These are phyloP conservation scores for Gremmenia infestans DNA, from an alignment of 2,329 filamentous ascomycete genomes.

Conservation along the genomic window DNA sequence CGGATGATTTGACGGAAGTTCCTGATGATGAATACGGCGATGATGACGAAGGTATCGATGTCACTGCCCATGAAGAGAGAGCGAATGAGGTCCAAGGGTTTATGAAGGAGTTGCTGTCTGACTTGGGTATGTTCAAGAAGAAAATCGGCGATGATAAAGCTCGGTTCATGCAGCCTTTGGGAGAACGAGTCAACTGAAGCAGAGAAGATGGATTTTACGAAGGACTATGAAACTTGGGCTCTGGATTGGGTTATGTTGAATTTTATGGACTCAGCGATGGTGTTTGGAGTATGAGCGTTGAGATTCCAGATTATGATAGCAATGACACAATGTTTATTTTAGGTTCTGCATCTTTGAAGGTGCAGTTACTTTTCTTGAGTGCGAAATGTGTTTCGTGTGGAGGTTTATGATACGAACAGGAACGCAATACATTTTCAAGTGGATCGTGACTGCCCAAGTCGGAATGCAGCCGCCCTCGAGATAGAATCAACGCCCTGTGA, in stretches of 20 bases:
- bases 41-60: constrained; percentile 54
- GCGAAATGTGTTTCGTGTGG: too few relatives aligned
- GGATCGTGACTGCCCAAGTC: too few relatives aligned
- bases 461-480: too few relatives aligned
- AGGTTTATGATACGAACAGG: too few relatives aligned
- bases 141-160: constrained; percentile 81
- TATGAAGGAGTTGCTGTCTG: constrained; percentile 77
- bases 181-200: constrained; percentile 34
- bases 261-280: constrained; percentile 17
- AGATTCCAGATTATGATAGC: neutral
- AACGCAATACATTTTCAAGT: too few relatives aligned
- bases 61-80: constrained; percentile 46
- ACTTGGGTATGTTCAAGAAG: constrained; percentile 72
- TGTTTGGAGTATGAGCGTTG: constrained; percentile 17
- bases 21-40: constrained; percentile 41
- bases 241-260: neutral
- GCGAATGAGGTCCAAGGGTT: constrained; percentile 71
- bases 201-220: neutral
- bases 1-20: constrained; percentile 25
- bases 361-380: neutral
- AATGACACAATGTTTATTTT: neutral
- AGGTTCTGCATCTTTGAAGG: neutral
- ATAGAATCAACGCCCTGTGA: too few relatives aligned
- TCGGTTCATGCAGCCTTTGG: constrained; percentile 54
- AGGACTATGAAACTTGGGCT: neutral